Base-by-base conservation (phyloP, 169 alveolate genomes). In the Plasmodium cynomolgi region DNA sequence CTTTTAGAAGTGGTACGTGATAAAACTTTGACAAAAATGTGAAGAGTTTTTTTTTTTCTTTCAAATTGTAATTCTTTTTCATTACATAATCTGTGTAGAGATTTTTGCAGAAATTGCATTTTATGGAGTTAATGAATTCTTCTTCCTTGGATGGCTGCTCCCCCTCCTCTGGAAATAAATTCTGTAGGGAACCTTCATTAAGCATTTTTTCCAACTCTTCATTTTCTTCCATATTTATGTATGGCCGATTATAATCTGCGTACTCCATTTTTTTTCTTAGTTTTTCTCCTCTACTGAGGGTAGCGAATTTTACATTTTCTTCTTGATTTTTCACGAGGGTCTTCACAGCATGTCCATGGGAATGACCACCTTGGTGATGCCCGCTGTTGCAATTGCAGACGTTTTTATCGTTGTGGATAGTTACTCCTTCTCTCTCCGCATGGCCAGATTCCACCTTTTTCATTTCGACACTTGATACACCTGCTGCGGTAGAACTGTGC, bases 1-100 rank as follows among this genome's bases (percentile, higher is more conserved):
- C 91, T 39, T 26, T 71, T 39, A 90, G 37, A 33, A 90, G 72
- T 1, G 94, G 94, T n/a, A 81, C 84, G 34, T 90, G 91, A 26
- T 80, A 90, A 54, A 90, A 90, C 37, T 23, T 90, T 1, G 91
- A 81, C 1, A 90, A 26, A 58, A 90, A 81, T 80, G 41, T 79
- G 54, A 62, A 79, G 5, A 90, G 20, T 8, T 80, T 26, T 62
- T 58, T 81, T 90, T 90, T 90, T 81, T 39, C 79, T 44, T 41
- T 80, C 26, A 90, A 41, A 26, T 80, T 62, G 26, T 68, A 90
- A 15, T 79, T 34, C 62, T 47, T 79, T 29, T 80, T 62, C 33
- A 31, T 80, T 31, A 90, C 34, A 68, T 81, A 81, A 4, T 39
- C 11, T 26, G 41, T 71, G 73, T 90, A 90, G 23, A 90, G 13